phyloP scores from a whole-genome alignment of 148 eudicot genomes.

The Beta vulgaris region DNA sequence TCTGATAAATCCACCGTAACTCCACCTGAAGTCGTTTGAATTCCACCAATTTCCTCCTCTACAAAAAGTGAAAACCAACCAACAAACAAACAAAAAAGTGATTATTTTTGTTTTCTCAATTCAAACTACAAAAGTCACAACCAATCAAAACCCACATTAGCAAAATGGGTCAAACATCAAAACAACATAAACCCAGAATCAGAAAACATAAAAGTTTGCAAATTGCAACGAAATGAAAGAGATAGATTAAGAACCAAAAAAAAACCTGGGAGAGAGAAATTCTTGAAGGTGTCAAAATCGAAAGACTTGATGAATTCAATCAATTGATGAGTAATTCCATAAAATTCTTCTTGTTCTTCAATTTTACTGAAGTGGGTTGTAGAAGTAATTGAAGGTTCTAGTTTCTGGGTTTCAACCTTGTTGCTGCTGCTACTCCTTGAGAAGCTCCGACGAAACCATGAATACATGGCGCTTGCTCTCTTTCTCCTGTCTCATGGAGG shows the following conservation, averaged over 20 bases:
- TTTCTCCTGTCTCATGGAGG: not conserved
- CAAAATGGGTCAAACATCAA: not conserved
- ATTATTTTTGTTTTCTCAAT: not conserved
- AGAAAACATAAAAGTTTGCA: not conserved
- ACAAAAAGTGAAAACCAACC: slow-evolving; percentile 13
- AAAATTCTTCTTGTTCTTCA: slow-evolving; percentile 25
- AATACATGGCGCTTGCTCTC: slow-evolving; percentile 29
- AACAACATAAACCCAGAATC: not conserved
- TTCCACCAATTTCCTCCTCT: slow-evolving; percentile 50
- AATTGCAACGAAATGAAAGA: not conserved
- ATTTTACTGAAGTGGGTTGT: not conserved
- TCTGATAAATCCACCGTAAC: slow-evolving; percentile 70
- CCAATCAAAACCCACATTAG: slow-evolving; percentile 4
- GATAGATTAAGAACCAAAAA: not conserved
- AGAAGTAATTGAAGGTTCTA: slow-evolving; percentile 1
- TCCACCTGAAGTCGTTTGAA: slow-evolving; percentile 34
- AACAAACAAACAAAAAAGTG: too few relatives aligned
- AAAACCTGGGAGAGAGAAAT: slow-evolving; percentile 58
- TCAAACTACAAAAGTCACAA: not conserved
- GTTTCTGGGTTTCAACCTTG: slow-evolving; percentile 24
- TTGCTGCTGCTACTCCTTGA: slow-evolving; percentile 24
- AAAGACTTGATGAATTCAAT: slow-evolving; percentile 65
- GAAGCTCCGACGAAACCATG: slow-evolving; percentile 65
- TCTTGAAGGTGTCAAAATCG: slow-evolving; percentile 68
- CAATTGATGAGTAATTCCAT: slow-evolving; percentile 61